phyloP scores from a whole-genome alignment of 2,329 filamentous ascomycete species.

The Penicillium oxalicum region DNA sequence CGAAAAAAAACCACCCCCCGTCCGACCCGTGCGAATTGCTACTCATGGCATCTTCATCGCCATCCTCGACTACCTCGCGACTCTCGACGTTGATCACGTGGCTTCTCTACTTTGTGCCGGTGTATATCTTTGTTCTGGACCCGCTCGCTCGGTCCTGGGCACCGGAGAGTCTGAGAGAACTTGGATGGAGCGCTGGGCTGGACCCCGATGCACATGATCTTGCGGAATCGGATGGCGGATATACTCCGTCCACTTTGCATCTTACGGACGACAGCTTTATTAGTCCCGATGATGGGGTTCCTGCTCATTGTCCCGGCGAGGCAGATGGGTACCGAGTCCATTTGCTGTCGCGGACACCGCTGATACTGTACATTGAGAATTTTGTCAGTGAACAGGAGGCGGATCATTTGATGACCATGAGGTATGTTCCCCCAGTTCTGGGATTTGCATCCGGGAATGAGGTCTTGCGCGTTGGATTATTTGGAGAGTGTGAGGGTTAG shows the following conservation, averaged over 20 bases:
- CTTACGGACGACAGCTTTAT: constrained; percentile 30
- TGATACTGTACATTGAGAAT: constrained; percentile 54
- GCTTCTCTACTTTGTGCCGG: constrained; percentile 32
- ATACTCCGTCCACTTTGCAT: constrained; percentile 15
- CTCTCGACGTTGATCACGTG: constrained; percentile 30
- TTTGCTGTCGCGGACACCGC: constrained; percentile 48
- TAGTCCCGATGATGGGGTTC: constrained; percentile 30
- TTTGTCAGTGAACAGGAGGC: constrained; percentile 48
- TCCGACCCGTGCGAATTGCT: too few relatives aligned
- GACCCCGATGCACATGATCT: constrained; percentile 1
- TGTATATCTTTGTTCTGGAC: constrained; percentile 33
- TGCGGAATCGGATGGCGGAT: constrained; percentile 8
- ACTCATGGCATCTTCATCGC: constrained; percentile 16
- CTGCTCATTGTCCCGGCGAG: constrained; percentile 21
- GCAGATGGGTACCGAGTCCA: constrained; percentile 35
- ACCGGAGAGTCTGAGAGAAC: constrained; percentile 6
- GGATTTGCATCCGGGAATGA: too few relatives aligned
- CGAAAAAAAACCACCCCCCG: too few relatives aligned
- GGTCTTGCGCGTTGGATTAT: too few relatives aligned
- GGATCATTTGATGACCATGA: constrained; percentile 47
- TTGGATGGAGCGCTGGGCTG: constrained; percentile 6
- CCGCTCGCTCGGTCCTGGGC: constrained; percentile 27
- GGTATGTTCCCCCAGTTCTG: constrained; percentile 33
- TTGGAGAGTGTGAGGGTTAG: too few relatives aligned
- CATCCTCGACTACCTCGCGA: constrained; percentile 14